These are phyloP conservation scores for Coemansia guatemalensis DNA, from an alignment of 192 early-diverging fungal genomes.

Conservation along the genomic window DNA sequence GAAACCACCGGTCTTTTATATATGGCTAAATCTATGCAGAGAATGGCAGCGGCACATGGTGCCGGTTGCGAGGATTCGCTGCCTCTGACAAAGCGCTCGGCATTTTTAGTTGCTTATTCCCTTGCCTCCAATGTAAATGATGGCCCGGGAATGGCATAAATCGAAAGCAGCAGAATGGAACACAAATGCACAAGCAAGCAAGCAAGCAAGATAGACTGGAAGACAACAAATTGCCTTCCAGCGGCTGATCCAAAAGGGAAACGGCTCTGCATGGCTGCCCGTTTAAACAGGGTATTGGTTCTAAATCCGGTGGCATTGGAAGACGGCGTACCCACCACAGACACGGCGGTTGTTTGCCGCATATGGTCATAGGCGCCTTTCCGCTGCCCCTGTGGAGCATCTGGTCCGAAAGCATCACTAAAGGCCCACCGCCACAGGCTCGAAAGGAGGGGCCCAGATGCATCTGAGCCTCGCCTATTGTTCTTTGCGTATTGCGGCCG, in stretches of 20 bases:
- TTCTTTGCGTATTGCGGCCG: slow-evolving; percentile 7
- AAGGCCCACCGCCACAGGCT: slow-evolving; percentile 1
- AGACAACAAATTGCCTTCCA: background rate
- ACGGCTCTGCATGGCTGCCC: background rate
- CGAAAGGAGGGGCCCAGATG: slow-evolving; percentile 18
- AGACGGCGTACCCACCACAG: slow-evolving; percentile 1
- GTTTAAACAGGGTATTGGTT: slow-evolving; percentile 16
- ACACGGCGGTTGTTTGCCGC: background rate
- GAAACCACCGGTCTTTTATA: background rate
- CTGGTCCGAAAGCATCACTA: background rate
- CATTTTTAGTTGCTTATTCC: background rate
- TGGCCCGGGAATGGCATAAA: background rate
- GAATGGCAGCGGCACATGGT: slow-evolving; percentile 14
- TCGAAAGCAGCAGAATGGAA: background rate
- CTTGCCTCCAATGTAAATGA: background rate
- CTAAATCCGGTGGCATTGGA: slow-evolving; percentile 11
- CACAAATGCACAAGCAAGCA: background rate
- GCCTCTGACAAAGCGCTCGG: slow-evolving; percentile 1
- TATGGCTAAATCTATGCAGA: slow-evolving; percentile 9
- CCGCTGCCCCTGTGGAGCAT: slow-evolving; percentile 2
- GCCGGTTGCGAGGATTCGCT: background rate
- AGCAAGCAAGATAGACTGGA: background rate
- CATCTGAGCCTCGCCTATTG: slow-evolving; percentile 27
- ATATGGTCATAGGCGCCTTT: slow-evolving; percentile 3
- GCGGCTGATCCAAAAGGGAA: background rate